Base-by-base conservation (phyloP, 805 yeast species). In the Suhomyces tanzawaensis region DNA sequence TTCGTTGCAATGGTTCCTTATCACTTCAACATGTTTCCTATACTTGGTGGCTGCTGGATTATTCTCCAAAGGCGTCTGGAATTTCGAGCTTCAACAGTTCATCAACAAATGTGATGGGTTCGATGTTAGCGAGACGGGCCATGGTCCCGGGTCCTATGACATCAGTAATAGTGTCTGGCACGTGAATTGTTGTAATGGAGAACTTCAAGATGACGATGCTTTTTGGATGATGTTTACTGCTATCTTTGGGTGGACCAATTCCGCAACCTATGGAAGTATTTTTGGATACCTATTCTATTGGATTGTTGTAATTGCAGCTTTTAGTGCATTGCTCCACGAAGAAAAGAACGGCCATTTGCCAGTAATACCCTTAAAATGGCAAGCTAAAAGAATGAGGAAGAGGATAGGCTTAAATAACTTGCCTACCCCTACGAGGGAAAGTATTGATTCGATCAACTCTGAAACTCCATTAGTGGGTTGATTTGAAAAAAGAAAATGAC, bases 141-240 rank as follows among this genome's bases (percentile, higher is more conserved):
- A 83, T 27, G 97, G 97, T 0, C 96, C 96, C 0, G 97, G 97
- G 0, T 84, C 95, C 0, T 89, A 89, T 54, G 95, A 89, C 52
- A 81, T 89, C 16, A 48, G 75, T 15, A 76, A 72, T 33, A 80
- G 93, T 5, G 81, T 89, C 2, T 89, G 97, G 97, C 97, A 89
- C 58, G 95, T 89, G 18, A 87, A 89, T 62, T 88, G 96, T 60
- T 89, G 97, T 64, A 88, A 88, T 58, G 95, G 95, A 17, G 83
- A 85, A 48, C 36, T 46, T 16, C 49, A 46, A 13, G 49, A 52
- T 12, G 84, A 76, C n/a, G 96, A 89, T 53, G 95, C 95, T 3
- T 79, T 82, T 22, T 89, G 95, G 95, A 87, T 88, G 95, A 68
- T 89, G 24, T 72, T 85, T 51, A 87, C 90, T 24, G 96, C 95